A percentile compares a stretch with the other conserved stretches of the same genome.
Conservation (phyloP, 2,329 filamentous ascomycete species). For the Paracamarosporium sp. region DNA sequence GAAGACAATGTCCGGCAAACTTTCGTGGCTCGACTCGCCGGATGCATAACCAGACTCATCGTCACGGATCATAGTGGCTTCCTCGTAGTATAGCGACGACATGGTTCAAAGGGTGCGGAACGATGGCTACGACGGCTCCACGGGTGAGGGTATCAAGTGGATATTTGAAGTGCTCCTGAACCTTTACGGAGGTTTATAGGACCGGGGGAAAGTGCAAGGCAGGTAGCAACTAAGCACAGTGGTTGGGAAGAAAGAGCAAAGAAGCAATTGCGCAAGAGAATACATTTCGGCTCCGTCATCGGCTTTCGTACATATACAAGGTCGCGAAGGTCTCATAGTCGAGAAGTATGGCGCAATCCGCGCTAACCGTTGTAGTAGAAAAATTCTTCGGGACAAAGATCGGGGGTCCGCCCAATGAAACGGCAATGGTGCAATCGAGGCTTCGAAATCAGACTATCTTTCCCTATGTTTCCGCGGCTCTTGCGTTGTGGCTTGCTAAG, state of each 20-base stretch:
- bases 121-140: not conserved
- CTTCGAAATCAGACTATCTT: constrained; percentile 5
- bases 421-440: constrained; percentile 2
- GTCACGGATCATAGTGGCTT: constrained; percentile 45
- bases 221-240: not conserved
- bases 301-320: constrained; percentile 11
- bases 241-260: not conserved
- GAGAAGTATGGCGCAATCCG: constrained; percentile 19
- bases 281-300: constrained; percentile 12
- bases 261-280: constrained; percentile 6
- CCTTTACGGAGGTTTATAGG: not conserved
- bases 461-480: constrained; percentile 6
- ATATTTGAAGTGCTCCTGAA: not conserved
- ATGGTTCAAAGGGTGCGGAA: constrained; percentile 16
- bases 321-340: constrained; percentile 14
- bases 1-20: constrained; percentile 80
- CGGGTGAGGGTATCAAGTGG: not conserved
- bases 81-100: constrained; percentile 35
- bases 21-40: constrained; percentile 67
- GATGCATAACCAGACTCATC: constrained; percentile 85
- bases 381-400: constrained; percentile 17
- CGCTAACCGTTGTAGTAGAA: constrained; percentile 15
- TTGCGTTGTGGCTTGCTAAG: constrained; percentile 3
- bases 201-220: not conserved
- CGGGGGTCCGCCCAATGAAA: constrained; percentile 10